Evolutionary conservation across 2,329 filamentous ascomycete genomes (phyloP), one percentile per base, ranked within the genome.

Genomic region (Claviceps arundinis): DNA sequence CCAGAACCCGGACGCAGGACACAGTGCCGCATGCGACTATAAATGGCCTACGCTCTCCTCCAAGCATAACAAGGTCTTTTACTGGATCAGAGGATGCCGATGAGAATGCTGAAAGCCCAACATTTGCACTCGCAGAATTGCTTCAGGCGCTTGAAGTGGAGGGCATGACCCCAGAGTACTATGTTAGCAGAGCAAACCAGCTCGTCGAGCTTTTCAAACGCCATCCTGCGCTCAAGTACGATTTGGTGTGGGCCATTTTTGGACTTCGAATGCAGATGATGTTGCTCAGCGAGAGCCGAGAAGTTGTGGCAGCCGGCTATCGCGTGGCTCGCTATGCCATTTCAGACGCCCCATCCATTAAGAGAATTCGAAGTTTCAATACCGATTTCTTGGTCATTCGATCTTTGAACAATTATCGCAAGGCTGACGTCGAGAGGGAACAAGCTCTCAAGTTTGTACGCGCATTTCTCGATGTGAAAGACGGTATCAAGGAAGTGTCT

Each of bases 191-290:
- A 56, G 89, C 89, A 26, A 98, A 98, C 64, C 87, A 81, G 57
- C 75, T 98, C 8, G 93, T 97, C n/a, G 87, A 94, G 56, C 75
- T 98, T n/a, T 95, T 98, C 70, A 95, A 91, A 66, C 80, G 89
- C 50, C 82, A 97, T 67, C 88, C 89, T 1, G 91, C 88, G 1
- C 76, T 98, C 53, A 98, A 98, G 64, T 96, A 97, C 65, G 94
- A 98, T 67, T 72, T 98, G 48, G 90, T 89, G 1, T 98, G 93
- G 93, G 87, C 89, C 4, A 84, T 95, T 1, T 98, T 98, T 68
- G 93, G 94, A 2, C 70, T 94, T 48, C 81, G 93, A 44, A 90
- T 97, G 73, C 93, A 98, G 68, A 84, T 88, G 59, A 94, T 98
- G 88, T 82, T 98, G 22, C 73, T 98, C 52, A 96, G 91, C 63